A percentile compares a stretch with the other conserved stretches of the same genome.
phyloP scores from a whole-genome alignment of 345 rosid genomes.

The Eutrema heterophyllum region DNA sequence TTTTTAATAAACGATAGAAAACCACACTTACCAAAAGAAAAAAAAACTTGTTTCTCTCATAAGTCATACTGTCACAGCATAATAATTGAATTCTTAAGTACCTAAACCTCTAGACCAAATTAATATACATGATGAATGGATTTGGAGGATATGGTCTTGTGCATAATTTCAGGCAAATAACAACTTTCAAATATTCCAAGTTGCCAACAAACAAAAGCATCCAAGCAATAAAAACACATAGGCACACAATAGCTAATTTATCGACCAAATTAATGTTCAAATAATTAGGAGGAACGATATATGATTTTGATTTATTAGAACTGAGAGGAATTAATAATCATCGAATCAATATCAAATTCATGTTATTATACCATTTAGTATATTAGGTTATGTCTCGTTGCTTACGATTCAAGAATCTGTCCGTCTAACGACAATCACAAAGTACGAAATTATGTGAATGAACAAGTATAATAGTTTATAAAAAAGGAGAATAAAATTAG shows the following conservation, averaged over 20 bases:
- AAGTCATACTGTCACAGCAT: not conserved
- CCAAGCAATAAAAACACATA: conserved; percentile 18
- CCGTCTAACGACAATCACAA: conserved; percentile 19
- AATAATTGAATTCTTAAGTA: not conserved
- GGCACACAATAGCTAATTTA: not conserved
- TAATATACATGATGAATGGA: not conserved
- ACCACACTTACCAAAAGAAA: no score
- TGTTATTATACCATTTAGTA: not conserved
- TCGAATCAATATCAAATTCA: conserved; percentile 2
- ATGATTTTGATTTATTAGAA: not conserved
- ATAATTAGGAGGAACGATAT: not conserved
- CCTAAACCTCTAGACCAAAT: not conserved
- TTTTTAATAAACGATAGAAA: no score
- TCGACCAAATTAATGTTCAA: conserved; percentile 11
- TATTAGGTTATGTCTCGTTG: conserved; percentile 2
- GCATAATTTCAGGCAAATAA: conserved; percentile 7
- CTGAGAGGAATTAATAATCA: not conserved
- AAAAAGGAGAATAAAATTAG: not conserved
- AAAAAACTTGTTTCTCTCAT: not conserved
- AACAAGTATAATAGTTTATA: not conserved
- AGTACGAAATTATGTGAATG: conserved; percentile 8
- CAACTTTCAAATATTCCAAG: not conserved
- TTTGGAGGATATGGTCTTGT: conserved; percentile 5
- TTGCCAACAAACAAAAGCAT: conserved; percentile 17
- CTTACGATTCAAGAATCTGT: conserved; percentile 5